Evolutionary conservation across 1,284 basidiomycete genomes (phyloP), one percentile per base, ranked within the genome.

Genomic region (Puccinia triticina): DNA sequence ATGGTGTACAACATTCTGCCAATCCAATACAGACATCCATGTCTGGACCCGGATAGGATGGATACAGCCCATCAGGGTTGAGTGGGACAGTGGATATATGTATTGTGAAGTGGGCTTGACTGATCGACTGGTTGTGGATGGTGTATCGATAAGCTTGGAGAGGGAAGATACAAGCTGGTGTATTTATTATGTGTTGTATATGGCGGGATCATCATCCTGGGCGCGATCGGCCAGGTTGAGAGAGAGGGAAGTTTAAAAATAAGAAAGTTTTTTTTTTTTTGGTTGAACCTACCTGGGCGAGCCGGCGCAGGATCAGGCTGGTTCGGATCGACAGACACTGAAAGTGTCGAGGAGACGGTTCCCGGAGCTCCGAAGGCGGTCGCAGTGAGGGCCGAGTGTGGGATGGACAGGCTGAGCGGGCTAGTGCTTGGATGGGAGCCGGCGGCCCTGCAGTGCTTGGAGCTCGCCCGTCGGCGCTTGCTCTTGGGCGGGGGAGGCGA

Each of bases 111-210:
- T 21, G 53, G 53, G 11, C 53, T 21, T 12, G 53, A 55, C 23
- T 55, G 53, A n/a, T 55, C 53, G 53, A 46, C 43, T 7, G 43
- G 14, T 21, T 8, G 18, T 55, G 53, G 53, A 4, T 4, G 23
- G 53, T 55, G 53, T 55, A 55, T 55, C 11, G 53, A 55, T 55
- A 55, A 55, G 53, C 53, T 55, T 55, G 53, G 53, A 55, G n/a
- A 12, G 23, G 23, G 53, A 21, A 55, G 53, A 55, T 55, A 55
- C 53, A 55, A 55, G 53, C 4, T 12, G 14, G n/a, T n/a, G n/a
- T n/a, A n/a, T n/a, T n/a, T n/a, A n/a, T 55, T 55, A 10, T 21
- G 10, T 16, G 23, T 55, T 16, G 53, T 21, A 21, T n/a, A n/a
- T n/a, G n/a, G n/a, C n/a, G n/a, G n/a, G n/a, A n/a, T n/a, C n/a